Evolutionary conservation across 2,329 filamentous ascomycete species (phyloP), one percentile per base, ranked within the genome.

Genomic region (Penicillium sclerotigenum): DNA sequence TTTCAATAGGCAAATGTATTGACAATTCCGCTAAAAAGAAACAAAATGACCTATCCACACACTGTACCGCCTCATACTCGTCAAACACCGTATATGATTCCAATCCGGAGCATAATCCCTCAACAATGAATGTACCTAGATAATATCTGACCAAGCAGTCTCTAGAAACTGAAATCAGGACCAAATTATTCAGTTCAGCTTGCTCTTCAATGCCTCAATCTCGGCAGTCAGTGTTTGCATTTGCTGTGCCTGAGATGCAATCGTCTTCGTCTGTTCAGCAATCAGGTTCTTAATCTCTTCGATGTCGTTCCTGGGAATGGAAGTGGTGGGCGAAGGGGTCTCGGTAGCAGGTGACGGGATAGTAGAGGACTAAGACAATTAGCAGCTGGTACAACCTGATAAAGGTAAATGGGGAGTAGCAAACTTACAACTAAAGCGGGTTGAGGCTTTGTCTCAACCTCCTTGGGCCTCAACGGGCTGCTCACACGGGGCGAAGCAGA

Each of bases 191-290:
- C 69, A 75, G 55, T 83, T 83, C 57, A 92, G 81, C 73, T 86
- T 88, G 74, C 85, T 85, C 83, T 95, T 96, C 65, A 97, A 80
- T 16, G 83, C 82, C 69, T 94, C 90, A 14, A 96, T 87, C 73
- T 95, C 90, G 29, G 79, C 75, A 3, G 88, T 83, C 46, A 96
- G 77, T 28, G 81, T 79, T 47, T 81, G 81, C 65, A 95, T 91
- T 72, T 91, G 87, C 68, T 89, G 82, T 47, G 83, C 88, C 75
- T 96, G 89, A n/a, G 83, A 80, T 59, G 80, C 84, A 69, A 96
- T 89, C 62, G 91, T 85, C 77, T 84, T 85, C 53, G 84, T 90
- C 76, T 96, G 91, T 61, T 83, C 82, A 71, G 90, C 85, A 33
- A 97, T 80, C 65, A 94, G 77, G 53, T 83, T 78, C 75, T 90